phyloP scores from a whole-genome alignment of 2,329 filamentous ascomycete species.

The Trichoderma sp. region DNA sequence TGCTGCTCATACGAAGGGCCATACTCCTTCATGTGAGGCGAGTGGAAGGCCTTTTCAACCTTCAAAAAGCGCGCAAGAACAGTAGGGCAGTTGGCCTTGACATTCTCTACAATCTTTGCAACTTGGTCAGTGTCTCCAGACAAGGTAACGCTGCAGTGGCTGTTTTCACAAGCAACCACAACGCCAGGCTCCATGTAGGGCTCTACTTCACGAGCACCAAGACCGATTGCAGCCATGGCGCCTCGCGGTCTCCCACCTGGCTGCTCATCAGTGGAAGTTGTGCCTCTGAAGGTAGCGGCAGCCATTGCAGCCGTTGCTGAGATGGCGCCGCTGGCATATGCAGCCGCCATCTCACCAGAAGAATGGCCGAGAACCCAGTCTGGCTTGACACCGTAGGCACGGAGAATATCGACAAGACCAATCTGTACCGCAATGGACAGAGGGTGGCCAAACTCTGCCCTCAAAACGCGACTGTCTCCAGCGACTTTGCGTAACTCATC shows the following conservation, averaged over 20 bases:
- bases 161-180: slow-evolving; percentile 43
- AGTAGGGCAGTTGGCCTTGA: slow-evolving; percentile 39
- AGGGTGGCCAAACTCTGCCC: slow-evolving; percentile 40
- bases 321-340: slow-evolving; percentile 44
- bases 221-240: slow-evolving; percentile 45
- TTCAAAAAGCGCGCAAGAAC: slow-evolving; percentile 26
- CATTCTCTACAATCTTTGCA: slow-evolving; percentile 26
- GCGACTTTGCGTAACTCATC: slow-evolving; percentile 29
- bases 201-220: slow-evolving; percentile 36
- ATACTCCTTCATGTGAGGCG: slow-evolving; percentile 18
- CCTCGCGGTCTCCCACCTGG: slow-evolving; percentile 26
- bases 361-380: slow-evolving; percentile 46
- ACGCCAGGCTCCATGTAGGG: slow-evolving; percentile 33
- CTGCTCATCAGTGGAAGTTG: neutral
- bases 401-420: slow-evolving; percentile 44
- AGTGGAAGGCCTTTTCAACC: slow-evolving; percentile 10
- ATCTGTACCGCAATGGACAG: slow-evolving; percentile 48
- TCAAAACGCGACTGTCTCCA: slow-evolving; percentile 33
- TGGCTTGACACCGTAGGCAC: slow-evolving; percentile 36
- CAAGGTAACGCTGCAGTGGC: slow-evolving; percentile 40
- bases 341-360: slow-evolving; percentile 48
- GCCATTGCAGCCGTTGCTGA: slow-evolving; percentile 41
- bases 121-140: slow-evolving; percentile 37
- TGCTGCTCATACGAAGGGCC: slow-evolving; percentile 14
- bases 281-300: slow-evolving; percentile 44